Evolutionary conservation across 176 grass and related monocot genomes (phyloP), one percentile per base, ranked within the genome.

Genomic region (Hyparrhenia diplandra): DNA sequence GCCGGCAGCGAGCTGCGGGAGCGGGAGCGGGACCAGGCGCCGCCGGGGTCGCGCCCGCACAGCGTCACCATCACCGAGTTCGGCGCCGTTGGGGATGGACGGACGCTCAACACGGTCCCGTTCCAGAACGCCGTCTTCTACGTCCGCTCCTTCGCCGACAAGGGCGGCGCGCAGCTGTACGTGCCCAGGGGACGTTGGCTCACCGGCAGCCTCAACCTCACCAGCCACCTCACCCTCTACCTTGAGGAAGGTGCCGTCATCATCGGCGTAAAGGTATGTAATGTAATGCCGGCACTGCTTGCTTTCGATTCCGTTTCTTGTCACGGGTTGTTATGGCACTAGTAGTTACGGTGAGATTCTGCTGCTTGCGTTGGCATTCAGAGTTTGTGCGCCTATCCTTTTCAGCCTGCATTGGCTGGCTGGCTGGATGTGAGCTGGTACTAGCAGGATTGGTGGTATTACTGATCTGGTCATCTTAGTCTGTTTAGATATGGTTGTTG

Each of bases 61-160:
- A 98, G 92, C 34, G 95, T 98, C 7, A 87, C 92, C 52, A 94
- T 98, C 59, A 98, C 95, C 13, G 95, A 98, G 72, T 98, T 98
- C 71, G 95, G 95, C 9, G 92, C 95, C 17, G 90, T 98, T 14
- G 95, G 95, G 13, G 95, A 98, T 36, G 95, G 95, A 32, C 73
- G 60, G 73, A 94, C 90, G 5, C 61, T 92, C 30, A 98, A 98
- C 83, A 94, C 95, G 5, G 43, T 98, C 4, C 74, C 95, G 18
- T 98, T 98, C 77, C 95, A 98, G 68, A 98, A 98, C 83, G 95
- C 95, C 32, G 74, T 98, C 40, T 98, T 98, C 85, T 98, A 98
- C 74, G 76, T 73, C 59, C 85, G 87, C 66, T 98, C 95, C 25
- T 98, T 98, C 24, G 84, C 95, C 0, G 95, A 98, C 74, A 98